These are phyloP conservation scores for Fistulinella cinereoalba DNA, from an alignment of 1,284 basidiomycete species.

Conservation along the genomic window DNA sequence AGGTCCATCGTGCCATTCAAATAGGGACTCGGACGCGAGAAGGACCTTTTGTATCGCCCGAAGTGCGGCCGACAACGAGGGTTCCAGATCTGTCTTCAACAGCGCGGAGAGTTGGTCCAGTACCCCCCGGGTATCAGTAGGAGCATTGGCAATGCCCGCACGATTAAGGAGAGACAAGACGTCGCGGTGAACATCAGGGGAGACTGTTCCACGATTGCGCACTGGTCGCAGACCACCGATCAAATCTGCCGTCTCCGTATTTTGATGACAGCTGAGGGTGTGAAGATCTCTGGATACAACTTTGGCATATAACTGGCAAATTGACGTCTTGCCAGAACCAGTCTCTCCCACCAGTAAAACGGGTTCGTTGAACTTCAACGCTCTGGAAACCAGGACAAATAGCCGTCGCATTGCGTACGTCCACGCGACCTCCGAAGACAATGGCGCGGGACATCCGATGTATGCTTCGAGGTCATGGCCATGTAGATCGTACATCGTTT, in stretches of 20 bases:
- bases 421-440: conserved; percentile 70
- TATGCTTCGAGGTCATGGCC: conserved; percentile 46
- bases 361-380: conserved; percentile 89
- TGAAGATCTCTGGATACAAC: conserved; percentile 64
- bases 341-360: conserved; percentile 98
- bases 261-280: conserved; percentile 95
- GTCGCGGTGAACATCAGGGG: conserved; percentile 48
- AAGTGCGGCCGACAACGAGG: conserved; percentile 35
- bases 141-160: conserved; percentile 36
- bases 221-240: conserved; percentile 93
- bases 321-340: conserved; percentile 96
- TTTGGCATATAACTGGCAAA: conserved; percentile 87
- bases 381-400: conserved; percentile 81
- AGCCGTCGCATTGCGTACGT: conserved; percentile 91
- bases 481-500: conserved; percentile 64
- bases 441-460: conserved; percentile 58
- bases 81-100: conserved; percentile 29
- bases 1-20: conserved; percentile 97
- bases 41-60: conserved; percentile 44
- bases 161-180: conserved; percentile 41
- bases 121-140: conserved; percentile 38
- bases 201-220: conserved; percentile 66
- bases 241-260: conserved; percentile 98
- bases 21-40: conserved; percentile 66
- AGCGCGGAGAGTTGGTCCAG: conserved; percentile 37